Conservation (phyloP, 352 stramenopile species). For the Globisporangium megalacanthum region DNA sequence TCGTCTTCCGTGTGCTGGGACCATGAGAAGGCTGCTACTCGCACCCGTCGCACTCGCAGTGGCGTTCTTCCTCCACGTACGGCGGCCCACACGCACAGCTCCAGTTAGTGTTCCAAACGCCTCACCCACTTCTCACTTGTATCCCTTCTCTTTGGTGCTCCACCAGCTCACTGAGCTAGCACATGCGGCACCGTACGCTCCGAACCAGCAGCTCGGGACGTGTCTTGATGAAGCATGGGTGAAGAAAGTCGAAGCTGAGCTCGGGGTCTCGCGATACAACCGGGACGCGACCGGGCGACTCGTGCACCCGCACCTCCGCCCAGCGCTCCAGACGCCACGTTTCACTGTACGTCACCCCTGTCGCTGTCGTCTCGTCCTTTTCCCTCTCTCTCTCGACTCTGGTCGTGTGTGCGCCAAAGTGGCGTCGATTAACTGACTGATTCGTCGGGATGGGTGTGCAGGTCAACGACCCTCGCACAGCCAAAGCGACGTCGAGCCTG, state of each 20-base stretch:
- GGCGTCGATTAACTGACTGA: too few species aligned
- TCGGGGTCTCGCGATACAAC: constrained; percentile 22
- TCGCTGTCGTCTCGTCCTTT: not conserved
- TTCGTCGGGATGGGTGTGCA: not conserved
- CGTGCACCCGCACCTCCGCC: constrained; percentile 26
- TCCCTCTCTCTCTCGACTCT: too few species aligned
- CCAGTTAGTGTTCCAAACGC: too few species aligned
- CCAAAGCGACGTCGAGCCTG: constrained; percentile 11
- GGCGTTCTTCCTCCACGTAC: not conserved
- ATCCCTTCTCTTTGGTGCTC: not conserved
- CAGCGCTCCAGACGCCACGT: constrained; percentile 22
- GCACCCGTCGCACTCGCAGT: not conserved
- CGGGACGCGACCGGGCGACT: constrained; percentile 18
- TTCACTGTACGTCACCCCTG: constrained; percentile 22
- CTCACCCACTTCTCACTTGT: too few species aligned
- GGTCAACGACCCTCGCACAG: constrained; percentile 25
- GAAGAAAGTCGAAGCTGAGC: constrained; percentile 12
- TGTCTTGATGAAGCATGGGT: constrained; percentile 40
- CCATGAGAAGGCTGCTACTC: not conserved
- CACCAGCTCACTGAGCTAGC: not conserved
- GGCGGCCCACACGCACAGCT: too few species aligned
- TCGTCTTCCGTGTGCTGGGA: too few species aligned
- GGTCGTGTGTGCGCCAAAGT: too few species aligned
- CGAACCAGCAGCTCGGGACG: constrained; percentile 31
- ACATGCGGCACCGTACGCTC: constrained; percentile 10